Evolutionary conservation across 805 yeast genomes (phyloP).

Genomic region (Saturnispora sanitii): DNA sequence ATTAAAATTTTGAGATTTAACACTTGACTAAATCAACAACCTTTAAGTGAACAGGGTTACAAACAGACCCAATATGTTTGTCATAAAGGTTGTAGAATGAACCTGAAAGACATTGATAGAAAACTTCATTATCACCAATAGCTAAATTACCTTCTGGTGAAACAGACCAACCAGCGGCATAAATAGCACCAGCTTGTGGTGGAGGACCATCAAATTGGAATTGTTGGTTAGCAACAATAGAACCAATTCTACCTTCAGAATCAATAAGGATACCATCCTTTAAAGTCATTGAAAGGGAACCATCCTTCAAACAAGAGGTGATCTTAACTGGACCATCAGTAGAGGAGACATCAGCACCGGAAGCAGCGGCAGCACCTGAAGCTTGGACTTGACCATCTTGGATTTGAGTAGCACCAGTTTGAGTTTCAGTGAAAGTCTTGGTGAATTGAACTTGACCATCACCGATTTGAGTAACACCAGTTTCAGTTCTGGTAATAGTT

Average conservation of each 20-base stretch:
- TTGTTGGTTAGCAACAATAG: slow-evolving; percentile 54
- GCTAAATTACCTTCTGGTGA: slow-evolving; percentile 38
- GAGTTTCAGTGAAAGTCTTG: slow-evolving; percentile 24
- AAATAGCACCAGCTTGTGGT: slow-evolving; percentile 50
- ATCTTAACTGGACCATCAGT: slow-evolving; percentile 13
- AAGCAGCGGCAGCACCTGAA: slow-evolving; percentile 27
- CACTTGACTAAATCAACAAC: slow-evolving; percentile 38
- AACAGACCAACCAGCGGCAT: slow-evolving; percentile 44
- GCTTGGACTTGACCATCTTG: slow-evolving; percentile 31
- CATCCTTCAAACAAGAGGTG: slow-evolving; percentile 28
- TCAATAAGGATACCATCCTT: slow-evolving; percentile 36
- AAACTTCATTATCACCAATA: slow-evolving; percentile 37
- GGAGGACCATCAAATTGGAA: slow-evolving; percentile 61
- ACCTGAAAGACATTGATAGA: slow-evolving; percentile 50
- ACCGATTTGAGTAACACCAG: slow-evolving; percentile 32
- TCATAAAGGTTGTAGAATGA: slow-evolving; percentile 49
- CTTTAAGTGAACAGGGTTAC: slow-evolving; percentile 35
- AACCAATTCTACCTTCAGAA: slow-evolving; percentile 42
- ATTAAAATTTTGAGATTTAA: slow-evolving; percentile 18
- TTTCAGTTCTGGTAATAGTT: slow-evolving; percentile 30
- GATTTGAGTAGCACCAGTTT: slow-evolving; percentile 27
- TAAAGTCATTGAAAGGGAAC: slow-evolving; percentile 36
- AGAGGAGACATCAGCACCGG: too few species aligned
- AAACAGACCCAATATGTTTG: slow-evolving; percentile 36
- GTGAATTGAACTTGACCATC: slow-evolving; percentile 49